Percentiles rank a stretch among this genome's conserved stretches.
Conservation (phyloP, 106 monocot species). For the Acorus calamus region DNA sequence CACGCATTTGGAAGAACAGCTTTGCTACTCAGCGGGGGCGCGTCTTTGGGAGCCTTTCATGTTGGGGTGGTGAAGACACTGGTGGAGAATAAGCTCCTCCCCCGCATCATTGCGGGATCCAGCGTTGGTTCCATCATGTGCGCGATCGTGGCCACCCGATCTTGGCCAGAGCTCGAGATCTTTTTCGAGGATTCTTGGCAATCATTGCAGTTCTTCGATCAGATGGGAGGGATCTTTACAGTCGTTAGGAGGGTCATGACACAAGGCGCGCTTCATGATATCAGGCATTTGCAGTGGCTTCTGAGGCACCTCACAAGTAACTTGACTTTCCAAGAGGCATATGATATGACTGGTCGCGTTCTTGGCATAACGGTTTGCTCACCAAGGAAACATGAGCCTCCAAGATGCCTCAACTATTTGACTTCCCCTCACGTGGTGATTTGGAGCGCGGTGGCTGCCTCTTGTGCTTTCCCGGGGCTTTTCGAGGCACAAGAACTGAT, state of each 20-base stretch:
- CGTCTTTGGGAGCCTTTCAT: conserved; percentile 82
- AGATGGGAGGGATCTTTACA: conserved; percentile 70
- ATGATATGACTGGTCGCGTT: conserved; percentile 81
- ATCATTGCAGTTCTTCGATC: conserved; percentile 82
- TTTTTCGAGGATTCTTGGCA: conserved; percentile 75
- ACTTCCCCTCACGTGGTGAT: conserved; percentile 94
- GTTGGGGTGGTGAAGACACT: conserved; percentile 81
- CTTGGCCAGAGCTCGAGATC: conserved; percentile 81
- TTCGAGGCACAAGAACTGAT: conserved; percentile 95
- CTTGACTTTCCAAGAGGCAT: conserved; percentile 91
- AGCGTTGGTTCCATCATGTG: conserved; percentile 91
- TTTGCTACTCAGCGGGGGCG: conserved; percentile 82
- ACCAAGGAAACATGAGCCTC: conserved; percentile 85
- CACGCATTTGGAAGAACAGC: conserved; percentile 93
- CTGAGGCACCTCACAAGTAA: conserved; percentile 80
- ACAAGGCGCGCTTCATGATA: conserved; percentile 77
- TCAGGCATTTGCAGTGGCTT: conserved; percentile 61
- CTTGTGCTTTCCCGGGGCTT: conserved; percentile 92
- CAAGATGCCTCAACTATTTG: conserved; percentile 86
- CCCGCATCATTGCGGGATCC: conserved; percentile 81
- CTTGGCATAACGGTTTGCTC: conserved; percentile 92
- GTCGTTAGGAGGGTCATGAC: conserved; percentile 71
- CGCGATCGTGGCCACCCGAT: conserved; percentile 68
- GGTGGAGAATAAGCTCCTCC: conserved; percentile 77
- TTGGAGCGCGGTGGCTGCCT: conserved; percentile 96